Percentiles rank a stretch among this genome's conserved stretches.
phyloP scores from a whole-genome alignment of 495 filamentous ascomycete species.

The Glutinoglossum americanum region DNA sequence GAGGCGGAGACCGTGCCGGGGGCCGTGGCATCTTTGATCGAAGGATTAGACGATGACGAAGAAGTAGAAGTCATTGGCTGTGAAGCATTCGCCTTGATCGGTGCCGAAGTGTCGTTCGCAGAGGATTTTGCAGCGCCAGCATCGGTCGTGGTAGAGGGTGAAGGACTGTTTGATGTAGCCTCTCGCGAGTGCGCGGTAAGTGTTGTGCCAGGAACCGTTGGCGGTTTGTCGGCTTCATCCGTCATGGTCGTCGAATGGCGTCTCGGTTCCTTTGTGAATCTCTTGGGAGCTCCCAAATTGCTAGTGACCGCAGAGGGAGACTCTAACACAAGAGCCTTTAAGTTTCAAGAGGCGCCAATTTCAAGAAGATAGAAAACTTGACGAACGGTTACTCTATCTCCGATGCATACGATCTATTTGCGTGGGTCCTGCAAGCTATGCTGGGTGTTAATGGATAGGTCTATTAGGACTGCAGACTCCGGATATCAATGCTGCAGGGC shows the following conservation, averaged over 20 bases:
- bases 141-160: not conserved
- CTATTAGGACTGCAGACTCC: not conserved
- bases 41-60: not conserved
- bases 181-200: not conserved
- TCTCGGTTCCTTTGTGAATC: not conserved
- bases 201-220: constrained; percentile 1
- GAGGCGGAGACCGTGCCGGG: constrained; percentile 19
- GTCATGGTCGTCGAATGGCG: not conserved
- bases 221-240: not conserved
- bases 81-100: not conserved
- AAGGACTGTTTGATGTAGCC: not conserved
- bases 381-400: constrained; percentile 1
- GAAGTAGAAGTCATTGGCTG: constrained; percentile 1
- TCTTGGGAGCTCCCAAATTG: not conserved
- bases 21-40: not conserved
- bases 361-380: not conserved
- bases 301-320: not conserved
- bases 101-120: not conserved
- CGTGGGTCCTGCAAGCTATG: not conserved
- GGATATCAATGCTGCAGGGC: not conserved
- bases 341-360: not conserved
- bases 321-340: not conserved
- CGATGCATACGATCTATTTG: not conserved
- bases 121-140: not conserved
- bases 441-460: not conserved